These are phyloP conservation scores for Xylaria flabelliformis DNA, from an alignment of 495 filamentous ascomycete species.

Conservation along the genomic window DNA sequence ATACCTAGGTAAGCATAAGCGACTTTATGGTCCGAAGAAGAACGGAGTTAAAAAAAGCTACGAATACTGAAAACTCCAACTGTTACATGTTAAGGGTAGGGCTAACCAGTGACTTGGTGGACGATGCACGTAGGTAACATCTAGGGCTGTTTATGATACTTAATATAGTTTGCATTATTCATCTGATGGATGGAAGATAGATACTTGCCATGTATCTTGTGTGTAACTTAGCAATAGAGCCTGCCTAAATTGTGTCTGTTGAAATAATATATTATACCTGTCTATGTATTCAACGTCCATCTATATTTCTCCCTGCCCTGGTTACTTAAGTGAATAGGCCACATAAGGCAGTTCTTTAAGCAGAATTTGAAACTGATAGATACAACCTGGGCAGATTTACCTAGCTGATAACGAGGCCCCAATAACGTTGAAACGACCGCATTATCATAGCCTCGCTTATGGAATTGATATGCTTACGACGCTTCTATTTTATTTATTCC, in stretches of 20 bases:
- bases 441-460: neutral
- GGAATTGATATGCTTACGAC: neutral
- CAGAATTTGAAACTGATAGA: neutral
- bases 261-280: neutral
- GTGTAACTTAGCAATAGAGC: neutral
- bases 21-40: neutral
- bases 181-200: neutral
- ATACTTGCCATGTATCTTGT: neutral
- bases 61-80: neutral
- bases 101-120: neutral
- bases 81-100: neutral
- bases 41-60: neutral
- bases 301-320: neutral
- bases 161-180: neutral
- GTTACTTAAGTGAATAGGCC: neutral
- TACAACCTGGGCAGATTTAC: neutral
- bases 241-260: neutral
- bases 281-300: neutral
- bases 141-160: neutral
- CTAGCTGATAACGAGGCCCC: neutral
- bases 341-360: neutral
- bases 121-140: neutral
- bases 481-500: neutral
- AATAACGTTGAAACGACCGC: neutral
- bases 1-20: neutral